Evolutionary conservation across 345 rosid species (phyloP).

Genomic region (Linum lewisii): DNA sequence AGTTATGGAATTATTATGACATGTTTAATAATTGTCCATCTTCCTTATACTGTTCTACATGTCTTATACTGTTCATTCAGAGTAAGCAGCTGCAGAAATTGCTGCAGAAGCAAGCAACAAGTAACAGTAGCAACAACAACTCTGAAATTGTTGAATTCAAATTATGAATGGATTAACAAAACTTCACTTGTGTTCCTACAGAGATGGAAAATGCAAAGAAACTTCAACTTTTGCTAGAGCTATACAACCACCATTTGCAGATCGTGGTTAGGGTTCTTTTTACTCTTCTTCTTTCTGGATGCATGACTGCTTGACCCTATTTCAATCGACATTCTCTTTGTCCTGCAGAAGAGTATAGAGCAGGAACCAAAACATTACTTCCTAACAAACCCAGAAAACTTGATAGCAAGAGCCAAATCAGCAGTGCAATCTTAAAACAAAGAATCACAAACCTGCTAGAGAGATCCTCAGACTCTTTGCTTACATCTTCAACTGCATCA

Average conservation of each 20-base stretch:
- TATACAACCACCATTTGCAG: background rate
- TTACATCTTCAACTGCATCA: constrained; percentile 26
- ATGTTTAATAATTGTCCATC: too few relatives aligned
- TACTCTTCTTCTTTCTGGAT: constrained; percentile 72
- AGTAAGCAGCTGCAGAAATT: too few relatives aligned
- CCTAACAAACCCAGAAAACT: too few relatives aligned
- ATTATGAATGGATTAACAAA: background rate
- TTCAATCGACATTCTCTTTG: constrained; percentile 70
- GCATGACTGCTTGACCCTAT: constrained; percentile 69
- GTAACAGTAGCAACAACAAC: too few relatives aligned
- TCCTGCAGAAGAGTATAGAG: constrained; percentile 33
- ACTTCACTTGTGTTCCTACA: background rate
- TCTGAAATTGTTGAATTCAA: too few relatives aligned
- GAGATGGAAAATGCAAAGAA: background rate
- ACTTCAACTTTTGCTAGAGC: background rate
- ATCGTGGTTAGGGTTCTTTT: constrained; percentile 16
- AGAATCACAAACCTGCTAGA: constrained; percentile 30
- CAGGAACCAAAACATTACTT: background rate
- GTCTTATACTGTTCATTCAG: too few relatives aligned
- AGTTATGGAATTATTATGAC: too few relatives aligned
- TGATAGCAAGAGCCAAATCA: background rate
- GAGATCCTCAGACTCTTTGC: constrained; percentile 46
- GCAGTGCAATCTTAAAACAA: background rate
- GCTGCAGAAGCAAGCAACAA: too few relatives aligned
- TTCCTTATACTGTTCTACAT: too few relatives aligned